A percentile compares a stretch with the other conserved stretches of the same genome.
These are phyloP conservation scores for Cyclanthera cordifolia DNA, from an alignment of 306 rosid species.

Conservation along the genomic window DNA sequence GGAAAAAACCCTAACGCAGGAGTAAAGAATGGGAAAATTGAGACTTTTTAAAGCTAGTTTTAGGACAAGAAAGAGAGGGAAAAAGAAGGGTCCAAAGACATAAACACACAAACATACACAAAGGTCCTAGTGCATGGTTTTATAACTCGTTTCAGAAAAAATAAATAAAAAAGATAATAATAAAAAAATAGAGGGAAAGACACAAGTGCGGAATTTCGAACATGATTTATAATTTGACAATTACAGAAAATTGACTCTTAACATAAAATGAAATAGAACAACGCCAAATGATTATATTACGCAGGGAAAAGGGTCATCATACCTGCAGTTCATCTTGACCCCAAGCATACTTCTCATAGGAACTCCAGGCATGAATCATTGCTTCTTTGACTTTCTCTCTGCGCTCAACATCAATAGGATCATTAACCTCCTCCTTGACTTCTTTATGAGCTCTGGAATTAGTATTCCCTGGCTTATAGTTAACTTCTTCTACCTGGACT, in stretches of 20 bases:
- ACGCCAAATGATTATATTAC: background rate
- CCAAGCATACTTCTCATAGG: slow-evolving; percentile 94
- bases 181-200: background rate
- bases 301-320: background rate
- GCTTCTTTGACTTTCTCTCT: slow-evolving; percentile 91
- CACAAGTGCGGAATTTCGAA: background rate
- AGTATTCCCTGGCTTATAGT: slow-evolving; percentile 4
- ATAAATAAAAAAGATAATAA: too few species aligned
- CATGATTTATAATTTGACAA: background rate
- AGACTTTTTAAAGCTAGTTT: background rate
- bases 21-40: background rate
- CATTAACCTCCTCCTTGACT: slow-evolving; percentile 40
- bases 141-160: background rate
- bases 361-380: slow-evolving; percentile 92
- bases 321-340: slow-evolving; percentile 99
- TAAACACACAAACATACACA: background rate
- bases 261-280: background rate
- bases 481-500: slow-evolving; percentile 57
- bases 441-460: slow-evolving; percentile 9
- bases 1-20: background rate
- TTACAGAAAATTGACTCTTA: too few species aligned
- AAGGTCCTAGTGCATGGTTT: background rate
- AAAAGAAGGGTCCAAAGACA: background rate
- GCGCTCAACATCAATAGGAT: slow-evolving; percentile 54
- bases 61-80: background rate